Base-by-base conservation (phyloP, 2,329 filamentous ascomycete genomes). In the Tympanopsis confertula region DNA sequence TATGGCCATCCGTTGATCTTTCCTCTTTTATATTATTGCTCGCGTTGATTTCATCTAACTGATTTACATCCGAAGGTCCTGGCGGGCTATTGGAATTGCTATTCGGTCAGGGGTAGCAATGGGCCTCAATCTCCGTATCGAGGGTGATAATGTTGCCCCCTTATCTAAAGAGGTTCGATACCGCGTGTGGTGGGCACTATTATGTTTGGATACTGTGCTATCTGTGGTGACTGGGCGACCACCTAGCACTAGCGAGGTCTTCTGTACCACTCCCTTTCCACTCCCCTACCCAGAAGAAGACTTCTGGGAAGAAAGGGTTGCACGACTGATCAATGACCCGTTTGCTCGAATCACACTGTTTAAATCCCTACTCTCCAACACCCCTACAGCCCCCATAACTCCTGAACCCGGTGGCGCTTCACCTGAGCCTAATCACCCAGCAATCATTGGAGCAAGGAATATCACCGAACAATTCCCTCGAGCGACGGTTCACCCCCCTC, bases 111-210 rank as follows among this genome's bases (percentile, higher is more conserved):
- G 59, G 4, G 55, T 60, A 33, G 53, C 61, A 12, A 47, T 66
- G 20, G 62, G 61, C 2, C 52, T 66, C 33, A 63, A 66, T 38
- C 56, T 66, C 50, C 61, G 56, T 36, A 65, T 56, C 39, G 56
- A 53, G 14, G 62, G 58, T 29, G 47, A 50, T 19, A 47, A 47
- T 4, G 56, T 61, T 1, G 47, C 56, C 1, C 50, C 55, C 39
- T 45, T 54, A n/a, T 56, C 59, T 19, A 65, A 63, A 42, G 61
- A 63, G 44, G 53, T 57, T 35, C 60, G 61, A 14, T 63, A 63
- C 39, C 54, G 58, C 36, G 57, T 64, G 3, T 66, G 62, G 62
- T 65, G 60, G 58, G 60, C 60, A 37, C 46, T 65, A 2, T 62
- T 62, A 38, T 52, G 52, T 2, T 55, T 65, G 30, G 62, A 66